Conservation (phyloP, 805 yeast genomes). For the Cyberlindnera japonica region DNA sequence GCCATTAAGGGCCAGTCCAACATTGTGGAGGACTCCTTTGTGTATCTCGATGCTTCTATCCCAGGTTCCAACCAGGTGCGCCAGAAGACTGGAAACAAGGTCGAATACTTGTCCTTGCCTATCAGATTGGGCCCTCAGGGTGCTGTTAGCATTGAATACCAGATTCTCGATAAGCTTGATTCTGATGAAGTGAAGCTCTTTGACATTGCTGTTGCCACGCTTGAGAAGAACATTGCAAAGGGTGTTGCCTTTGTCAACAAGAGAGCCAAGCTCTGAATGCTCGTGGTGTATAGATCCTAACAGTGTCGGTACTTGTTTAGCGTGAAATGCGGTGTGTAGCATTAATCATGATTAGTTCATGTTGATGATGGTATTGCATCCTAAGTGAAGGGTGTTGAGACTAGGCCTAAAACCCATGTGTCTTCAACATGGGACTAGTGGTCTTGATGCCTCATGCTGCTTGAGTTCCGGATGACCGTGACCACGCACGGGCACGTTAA, state of each 20-base stretch:
- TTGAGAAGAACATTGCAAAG: constrained; percentile 53
- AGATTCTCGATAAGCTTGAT: constrained; percentile 46
- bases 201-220: constrained; percentile 50
- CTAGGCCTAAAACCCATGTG: no score
- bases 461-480: no score
- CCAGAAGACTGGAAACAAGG: constrained; percentile 21
- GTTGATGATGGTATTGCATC: no score
- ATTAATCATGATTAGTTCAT: no score
- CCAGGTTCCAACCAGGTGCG: constrained; percentile 24
- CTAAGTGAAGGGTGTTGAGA: no score
- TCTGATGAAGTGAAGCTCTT: constrained; percentile 54
- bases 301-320: no score
- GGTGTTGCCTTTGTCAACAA: constrained; percentile 46
- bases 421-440: no score
- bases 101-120: constrained; percentile 60
- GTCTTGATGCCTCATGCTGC: no score
- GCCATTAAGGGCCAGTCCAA: constrained; percentile 32
- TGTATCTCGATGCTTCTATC: constrained; percentile 41
- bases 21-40: constrained; percentile 46
- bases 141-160: constrained; percentile 50
- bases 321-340: no score
- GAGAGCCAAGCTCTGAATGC: constrained; percentile 25
- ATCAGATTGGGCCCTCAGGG: constrained; percentile 53
- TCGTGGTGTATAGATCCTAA: no score
- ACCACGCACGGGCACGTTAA: no score